phyloP scores from a whole-genome alignment of 1,284 basidiomycete genomes.

The Microbotryum violaceum region DNA sequence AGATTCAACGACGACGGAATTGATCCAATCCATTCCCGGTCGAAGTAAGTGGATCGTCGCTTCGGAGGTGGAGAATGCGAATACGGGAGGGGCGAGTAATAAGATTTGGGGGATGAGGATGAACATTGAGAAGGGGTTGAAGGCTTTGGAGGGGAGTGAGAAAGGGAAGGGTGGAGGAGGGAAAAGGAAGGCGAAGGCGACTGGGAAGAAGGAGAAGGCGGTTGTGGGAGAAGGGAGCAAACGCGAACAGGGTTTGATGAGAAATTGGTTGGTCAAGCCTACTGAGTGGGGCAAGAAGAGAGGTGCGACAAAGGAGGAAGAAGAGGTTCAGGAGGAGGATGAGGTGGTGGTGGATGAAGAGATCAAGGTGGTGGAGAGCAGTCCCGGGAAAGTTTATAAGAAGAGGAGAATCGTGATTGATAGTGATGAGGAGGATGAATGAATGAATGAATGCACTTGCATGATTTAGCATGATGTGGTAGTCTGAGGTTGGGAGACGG shows the following conservation, averaged over 20 bases:
- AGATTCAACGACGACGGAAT: neutral
- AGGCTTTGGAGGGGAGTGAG: neutral
- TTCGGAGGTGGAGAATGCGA: conserved; percentile 52
- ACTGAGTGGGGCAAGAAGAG: neutral
- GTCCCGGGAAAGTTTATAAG: conserved; percentile 2
- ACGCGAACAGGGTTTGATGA: neutral
- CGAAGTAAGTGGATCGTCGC: conserved; percentile 50
- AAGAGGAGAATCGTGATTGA: conserved; percentile 16
- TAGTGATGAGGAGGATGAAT: conserved; percentile 15
- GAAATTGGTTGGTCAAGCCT: neutral
- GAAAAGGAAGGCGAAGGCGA: neutral
- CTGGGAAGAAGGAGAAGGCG: conserved; percentile 6
- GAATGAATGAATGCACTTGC: neutral
- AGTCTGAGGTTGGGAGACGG: no score
- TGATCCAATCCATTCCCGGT: conserved; percentile 19
- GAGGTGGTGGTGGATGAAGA: conserved; percentile 11
- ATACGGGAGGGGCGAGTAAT: conserved; percentile 37
- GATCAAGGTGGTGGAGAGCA: neutral
- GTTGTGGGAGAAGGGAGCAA: neutral
- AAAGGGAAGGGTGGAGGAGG: neutral
- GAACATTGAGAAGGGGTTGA: neutral
- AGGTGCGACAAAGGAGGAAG: conserved; percentile 1
- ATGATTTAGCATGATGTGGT: neutral
- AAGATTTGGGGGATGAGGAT: conserved; percentile 27
- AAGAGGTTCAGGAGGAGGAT: neutral